Percentiles rank a stretch among this genome's conserved stretches.
phyloP scores from a whole-genome alignment of 1,284 basidiomycete genomes.

The Fomitopsis betulina region DNA sequence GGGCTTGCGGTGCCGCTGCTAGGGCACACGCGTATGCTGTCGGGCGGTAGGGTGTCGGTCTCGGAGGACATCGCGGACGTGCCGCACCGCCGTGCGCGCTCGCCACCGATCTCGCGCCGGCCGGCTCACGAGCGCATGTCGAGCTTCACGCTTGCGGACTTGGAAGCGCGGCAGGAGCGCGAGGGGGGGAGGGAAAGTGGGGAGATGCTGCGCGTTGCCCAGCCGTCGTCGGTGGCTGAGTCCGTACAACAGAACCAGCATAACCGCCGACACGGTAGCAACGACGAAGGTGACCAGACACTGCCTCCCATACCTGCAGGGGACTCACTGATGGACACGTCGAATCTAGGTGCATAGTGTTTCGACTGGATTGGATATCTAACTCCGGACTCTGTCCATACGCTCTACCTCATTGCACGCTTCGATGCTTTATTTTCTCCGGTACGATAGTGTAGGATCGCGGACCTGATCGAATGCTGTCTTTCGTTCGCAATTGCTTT shows the following conservation, averaged over 20 bases:
- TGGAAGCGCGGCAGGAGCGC: background rate
- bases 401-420: background rate
- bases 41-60: conserved; percentile 6
- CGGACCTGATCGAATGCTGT: background rate
- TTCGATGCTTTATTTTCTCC: background rate
- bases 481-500: background rate
- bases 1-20: conserved; percentile 29
- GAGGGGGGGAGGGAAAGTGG: too few species aligned
- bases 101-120: background rate
- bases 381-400: too few species aligned
- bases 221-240: too few species aligned
- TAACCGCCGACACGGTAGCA: background rate
- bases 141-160: background rate
- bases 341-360: background rate
- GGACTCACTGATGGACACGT: background rate
- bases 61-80: conserved; percentile 14
- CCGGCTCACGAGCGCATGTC: background rate
- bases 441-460: background rate
- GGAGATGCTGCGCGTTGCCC: too few species aligned
- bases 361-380: background rate
- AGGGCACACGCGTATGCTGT: conserved; percentile 25
- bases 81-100: background rate
- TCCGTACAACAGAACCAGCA: too few species aligned
- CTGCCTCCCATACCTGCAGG: background rate
- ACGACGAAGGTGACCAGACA: background rate